Evolutionary conservation across 169 alveolate species (phyloP).

Genomic region (Cryptosporidium ubiquitum): DNA sequence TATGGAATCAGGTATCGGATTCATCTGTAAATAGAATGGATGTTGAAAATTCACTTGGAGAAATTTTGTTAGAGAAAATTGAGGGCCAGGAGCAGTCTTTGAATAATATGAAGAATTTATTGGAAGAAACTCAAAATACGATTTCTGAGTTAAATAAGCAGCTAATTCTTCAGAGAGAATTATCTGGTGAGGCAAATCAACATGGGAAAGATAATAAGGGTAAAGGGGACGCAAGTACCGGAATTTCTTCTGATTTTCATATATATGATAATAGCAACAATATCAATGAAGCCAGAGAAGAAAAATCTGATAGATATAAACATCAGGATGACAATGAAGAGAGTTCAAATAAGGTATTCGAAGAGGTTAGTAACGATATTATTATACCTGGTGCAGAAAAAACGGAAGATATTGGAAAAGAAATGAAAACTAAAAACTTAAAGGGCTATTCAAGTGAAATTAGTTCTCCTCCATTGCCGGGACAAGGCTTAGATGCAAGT

Average conservation of each 20-base stretch:
- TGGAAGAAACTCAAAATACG: constrained; percentile 58
- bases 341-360: constrained; percentile 10
- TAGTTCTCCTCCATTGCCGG: constrained; percentile 32
- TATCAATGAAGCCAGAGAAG: background rate
- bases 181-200: constrained; percentile 30
- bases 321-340: constrained; percentile 1
- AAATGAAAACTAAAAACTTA: background rate
- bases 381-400: constrained; percentile 2
- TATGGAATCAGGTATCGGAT: constrained; percentile 36
- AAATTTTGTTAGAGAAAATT: constrained; percentile 43
- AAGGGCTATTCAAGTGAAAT: background rate
- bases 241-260: constrained; percentile 3
- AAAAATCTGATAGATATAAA: background rate
- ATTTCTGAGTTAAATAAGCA: constrained; percentile 57
- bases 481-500: background rate
- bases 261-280: background rate
- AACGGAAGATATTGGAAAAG: background rate
- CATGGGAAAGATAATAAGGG: background rate
- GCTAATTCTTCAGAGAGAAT: constrained; percentile 45
- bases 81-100: constrained; percentile 65
- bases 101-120: constrained; percentile 47
- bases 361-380: constrained; percentile 33
- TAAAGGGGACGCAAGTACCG: background rate
- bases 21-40: constrained; percentile 63
- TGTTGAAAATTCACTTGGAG: constrained; percentile 47